phyloP scores from a whole-genome alignment of 768 basidiomycete genomes.

The Podaxis carcinomalis region DNA sequence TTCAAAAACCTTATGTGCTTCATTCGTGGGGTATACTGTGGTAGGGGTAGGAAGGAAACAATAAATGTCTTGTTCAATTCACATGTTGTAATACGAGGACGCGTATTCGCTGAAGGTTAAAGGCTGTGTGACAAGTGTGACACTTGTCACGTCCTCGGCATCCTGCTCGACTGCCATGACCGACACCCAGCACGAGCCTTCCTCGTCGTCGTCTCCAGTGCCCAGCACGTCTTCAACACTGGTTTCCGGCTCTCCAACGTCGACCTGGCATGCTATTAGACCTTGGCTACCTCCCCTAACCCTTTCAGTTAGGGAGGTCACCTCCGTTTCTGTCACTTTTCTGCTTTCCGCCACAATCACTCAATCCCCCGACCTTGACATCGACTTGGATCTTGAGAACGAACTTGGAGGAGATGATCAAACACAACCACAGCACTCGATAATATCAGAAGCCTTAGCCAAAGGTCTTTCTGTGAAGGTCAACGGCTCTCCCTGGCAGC shows the following conservation, averaged over 20 bases:
- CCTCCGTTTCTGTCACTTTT: constrained; percentile 83
- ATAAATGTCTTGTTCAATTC: too few species aligned
- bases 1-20: too few species aligned
- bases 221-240: constrained; percentile 7
- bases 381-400: constrained; percentile 2
- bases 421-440: constrained; percentile 21
- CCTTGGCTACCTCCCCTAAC: constrained; percentile 74
- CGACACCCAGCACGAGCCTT: neutral
- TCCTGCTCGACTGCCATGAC: neutral
- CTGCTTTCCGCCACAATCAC: constrained; percentile 47
- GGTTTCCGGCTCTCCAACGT: constrained; percentile 18
- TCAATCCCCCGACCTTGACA: constrained; percentile 3
- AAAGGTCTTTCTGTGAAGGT: constrained; percentile 78
- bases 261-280: constrained; percentile 65
- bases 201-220: neutral
- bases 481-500: constrained; percentile 74
- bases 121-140: neutral
- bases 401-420: constrained; percentile 10
- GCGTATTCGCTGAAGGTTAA: neutral
- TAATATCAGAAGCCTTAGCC: constrained; percentile 64
- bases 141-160: neutral
- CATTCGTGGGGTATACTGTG: too few species aligned
- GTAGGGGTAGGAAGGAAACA: too few species aligned
- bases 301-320: constrained; percentile 72
- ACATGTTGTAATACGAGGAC: neutral